phyloP scores from a whole-genome alignment of 495 filamentous ascomycete species.

The Tuber borchii region DNA sequence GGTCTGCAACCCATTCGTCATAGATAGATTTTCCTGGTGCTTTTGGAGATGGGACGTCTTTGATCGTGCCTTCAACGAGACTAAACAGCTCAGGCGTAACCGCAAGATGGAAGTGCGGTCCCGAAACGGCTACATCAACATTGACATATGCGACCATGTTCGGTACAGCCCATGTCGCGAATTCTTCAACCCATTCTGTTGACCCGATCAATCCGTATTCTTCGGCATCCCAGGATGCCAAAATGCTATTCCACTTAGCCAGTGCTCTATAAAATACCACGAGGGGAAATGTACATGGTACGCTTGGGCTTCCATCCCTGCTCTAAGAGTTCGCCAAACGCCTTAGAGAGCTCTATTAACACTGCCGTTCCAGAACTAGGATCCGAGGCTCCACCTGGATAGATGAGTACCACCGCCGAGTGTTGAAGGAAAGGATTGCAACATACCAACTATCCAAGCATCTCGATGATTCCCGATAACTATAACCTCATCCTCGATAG shows the following conservation, averaged over 20 bases:
- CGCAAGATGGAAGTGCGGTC: slow-evolving; percentile 38
- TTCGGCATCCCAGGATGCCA: slow-evolving; percentile 72
- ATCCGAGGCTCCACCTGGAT: slow-evolving; percentile 45
- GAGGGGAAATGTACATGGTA: slow-evolving; percentile 47
- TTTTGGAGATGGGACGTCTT: slow-evolving; percentile 71
- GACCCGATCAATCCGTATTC: slow-evolving; percentile 57
- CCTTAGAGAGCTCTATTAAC: slow-evolving; percentile 44
- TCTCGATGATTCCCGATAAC: slow-evolving; percentile 95
- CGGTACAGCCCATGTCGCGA: slow-evolving; percentile 71
- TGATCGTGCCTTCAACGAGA: slow-evolving; percentile 62
- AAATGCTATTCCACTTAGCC: slow-evolving; percentile 44
- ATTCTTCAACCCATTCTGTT: slow-evolving; percentile 62
- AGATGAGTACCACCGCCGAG: neutral
- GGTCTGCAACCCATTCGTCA: slow-evolving; percentile 44
- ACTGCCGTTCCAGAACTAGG: slow-evolving; percentile 48
- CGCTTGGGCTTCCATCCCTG: slow-evolving; percentile 48
- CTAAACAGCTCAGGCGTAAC: slow-evolving; percentile 69
- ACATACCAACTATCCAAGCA: slow-evolving; percentile 58
- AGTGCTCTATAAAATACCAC: neutral
- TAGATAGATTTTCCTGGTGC: slow-evolving; percentile 44
- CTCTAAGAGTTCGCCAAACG: slow-evolving; percentile 45
- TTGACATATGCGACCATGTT: slow-evolving; percentile 68
- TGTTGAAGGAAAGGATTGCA: neutral
- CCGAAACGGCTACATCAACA: slow-evolving; percentile 58
- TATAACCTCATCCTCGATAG: slow-evolving; percentile 73